Evolutionary conservation across 148 eudicot genomes (phyloP).

Genomic region (Pouteria glomerata): DNA sequence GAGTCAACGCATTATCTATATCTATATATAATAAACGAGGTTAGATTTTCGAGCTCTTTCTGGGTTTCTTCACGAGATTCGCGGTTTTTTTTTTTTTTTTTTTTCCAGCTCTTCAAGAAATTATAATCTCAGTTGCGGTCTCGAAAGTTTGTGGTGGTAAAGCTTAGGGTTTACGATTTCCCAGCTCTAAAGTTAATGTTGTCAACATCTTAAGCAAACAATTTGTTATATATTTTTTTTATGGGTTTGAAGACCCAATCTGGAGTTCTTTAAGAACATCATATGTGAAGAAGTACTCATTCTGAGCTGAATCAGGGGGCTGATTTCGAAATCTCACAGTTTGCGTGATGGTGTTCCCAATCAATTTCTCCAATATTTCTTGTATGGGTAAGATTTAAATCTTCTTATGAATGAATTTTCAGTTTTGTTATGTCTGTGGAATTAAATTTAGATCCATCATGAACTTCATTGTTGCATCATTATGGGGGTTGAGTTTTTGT

Average conservation of each 20-base stretch:
- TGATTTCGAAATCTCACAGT: not conserved
- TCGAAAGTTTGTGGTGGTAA: not conserved
- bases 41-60: not conserved
- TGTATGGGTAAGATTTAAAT: not conserved
- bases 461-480: not conserved
- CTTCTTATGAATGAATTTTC: not conserved
- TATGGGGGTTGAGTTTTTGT: conserved; percentile 1
- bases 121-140: not conserved
- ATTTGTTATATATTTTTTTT: not conserved
- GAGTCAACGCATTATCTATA: conserved; percentile 7
- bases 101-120: not conserved
- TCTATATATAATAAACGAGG: not conserved
- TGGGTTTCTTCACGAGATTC: conserved; percentile 11
- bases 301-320: conserved; percentile 4
- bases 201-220: conserved; percentile 14
- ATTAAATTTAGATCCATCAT: not conserved
- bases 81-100: no score
- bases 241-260: not conserved
- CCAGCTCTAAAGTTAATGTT: conserved; percentile 30
- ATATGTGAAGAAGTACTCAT: not conserved
- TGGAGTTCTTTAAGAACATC: not conserved
- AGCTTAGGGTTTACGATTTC: conserved; percentile 25
- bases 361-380: not conserved
- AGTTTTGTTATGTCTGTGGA: not conserved
- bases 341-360: not conserved